phyloP scores from a whole-genome alignment of 1,284 basidiomycete species.

The Exsudoporus floridanus region DNA sequence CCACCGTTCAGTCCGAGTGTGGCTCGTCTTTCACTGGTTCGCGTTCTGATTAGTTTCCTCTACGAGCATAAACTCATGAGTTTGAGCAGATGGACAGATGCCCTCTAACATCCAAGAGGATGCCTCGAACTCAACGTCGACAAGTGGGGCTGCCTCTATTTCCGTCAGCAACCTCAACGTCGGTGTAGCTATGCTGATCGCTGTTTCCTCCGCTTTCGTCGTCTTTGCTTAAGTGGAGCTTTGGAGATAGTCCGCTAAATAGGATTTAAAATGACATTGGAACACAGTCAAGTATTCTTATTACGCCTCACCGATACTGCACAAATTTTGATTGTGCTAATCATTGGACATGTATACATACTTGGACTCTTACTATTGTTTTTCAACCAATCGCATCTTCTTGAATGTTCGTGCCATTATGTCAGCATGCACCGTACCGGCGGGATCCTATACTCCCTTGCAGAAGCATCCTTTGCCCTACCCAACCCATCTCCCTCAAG shows the following conservation, averaged over 20 bases:
- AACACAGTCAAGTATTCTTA: neutral
- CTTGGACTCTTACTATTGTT: neutral
- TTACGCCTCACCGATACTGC: neutral
- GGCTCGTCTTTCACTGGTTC: slow-evolving; percentile 47
- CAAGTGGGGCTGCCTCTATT: slow-evolving; percentile 30
- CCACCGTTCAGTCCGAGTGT: slow-evolving; percentile 33
- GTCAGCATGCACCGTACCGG: slow-evolving; percentile 27
- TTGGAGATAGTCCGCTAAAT: neutral
- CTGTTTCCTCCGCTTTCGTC: slow-evolving; percentile 35
- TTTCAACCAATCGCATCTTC: neutral
- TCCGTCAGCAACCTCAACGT: slow-evolving; percentile 21
- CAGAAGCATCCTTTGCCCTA: neutral
- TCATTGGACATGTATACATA: neutral
- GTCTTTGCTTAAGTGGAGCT: slow-evolving; percentile 35
- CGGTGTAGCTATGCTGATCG: slow-evolving; percentile 31
- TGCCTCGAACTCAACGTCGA: slow-evolving; percentile 32
- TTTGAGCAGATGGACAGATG: slow-evolving; percentile 39
- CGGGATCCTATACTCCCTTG: neutral
- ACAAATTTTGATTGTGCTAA: neutral
- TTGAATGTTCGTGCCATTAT: slow-evolving; percentile 9
- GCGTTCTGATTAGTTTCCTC: slow-evolving; percentile 8
- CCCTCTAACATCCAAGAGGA: slow-evolving; percentile 41
- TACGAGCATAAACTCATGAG: neutral
- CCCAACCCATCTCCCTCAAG: neutral
- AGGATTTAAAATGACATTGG: neutral